Conservation (phyloP, 129 eudicot genomes). For the Solidago caesia region DNA sequence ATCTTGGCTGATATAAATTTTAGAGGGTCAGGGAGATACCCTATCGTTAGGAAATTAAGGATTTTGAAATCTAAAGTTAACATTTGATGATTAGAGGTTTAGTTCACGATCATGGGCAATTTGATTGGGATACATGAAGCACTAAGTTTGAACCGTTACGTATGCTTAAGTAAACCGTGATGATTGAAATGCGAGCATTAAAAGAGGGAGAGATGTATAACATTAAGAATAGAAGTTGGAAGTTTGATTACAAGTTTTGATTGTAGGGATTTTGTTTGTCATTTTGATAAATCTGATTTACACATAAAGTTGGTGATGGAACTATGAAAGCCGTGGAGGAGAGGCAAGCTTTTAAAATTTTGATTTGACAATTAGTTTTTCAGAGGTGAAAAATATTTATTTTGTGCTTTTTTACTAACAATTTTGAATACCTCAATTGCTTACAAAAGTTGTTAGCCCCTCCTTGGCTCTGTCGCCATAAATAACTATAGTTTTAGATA, state of each 20-base stretch:
- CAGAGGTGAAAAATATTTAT: not conserved
- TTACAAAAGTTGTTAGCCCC: conserved; percentile 3
- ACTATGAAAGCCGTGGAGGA: not conserved
- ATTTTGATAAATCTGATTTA: not conserved
- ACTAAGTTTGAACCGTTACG: not conserved
- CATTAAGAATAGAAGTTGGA: conserved; percentile 8
- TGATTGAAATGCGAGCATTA: not conserved
- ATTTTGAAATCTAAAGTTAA: conserved; percentile 1
- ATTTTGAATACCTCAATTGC: not conserved
- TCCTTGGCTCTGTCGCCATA: not conserved
- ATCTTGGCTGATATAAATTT: too few species aligned
- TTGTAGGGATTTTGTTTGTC: conserved; percentile 7
- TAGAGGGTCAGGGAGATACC: too few species aligned
- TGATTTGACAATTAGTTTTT: not conserved
- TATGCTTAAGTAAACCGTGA: conserved; percentile 4
- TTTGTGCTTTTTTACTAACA: not conserved
- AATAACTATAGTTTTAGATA: not conserved
- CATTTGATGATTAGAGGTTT: not conserved
- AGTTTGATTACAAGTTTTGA: not conserved
- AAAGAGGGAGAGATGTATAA: conserved; percentile 7
- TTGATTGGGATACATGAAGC: not conserved
- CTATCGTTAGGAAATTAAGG: not conserved
- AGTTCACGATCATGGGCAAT: not conserved
- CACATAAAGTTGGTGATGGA: not conserved
- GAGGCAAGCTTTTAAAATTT: not conserved